A percentile compares a stretch with the other conserved stretches of the same genome.
These are phyloP conservation scores for Cladosporium sp. DNA, from an alignment of 2,329 filamentous ascomycete genomes.

Conservation along the genomic window DNA sequence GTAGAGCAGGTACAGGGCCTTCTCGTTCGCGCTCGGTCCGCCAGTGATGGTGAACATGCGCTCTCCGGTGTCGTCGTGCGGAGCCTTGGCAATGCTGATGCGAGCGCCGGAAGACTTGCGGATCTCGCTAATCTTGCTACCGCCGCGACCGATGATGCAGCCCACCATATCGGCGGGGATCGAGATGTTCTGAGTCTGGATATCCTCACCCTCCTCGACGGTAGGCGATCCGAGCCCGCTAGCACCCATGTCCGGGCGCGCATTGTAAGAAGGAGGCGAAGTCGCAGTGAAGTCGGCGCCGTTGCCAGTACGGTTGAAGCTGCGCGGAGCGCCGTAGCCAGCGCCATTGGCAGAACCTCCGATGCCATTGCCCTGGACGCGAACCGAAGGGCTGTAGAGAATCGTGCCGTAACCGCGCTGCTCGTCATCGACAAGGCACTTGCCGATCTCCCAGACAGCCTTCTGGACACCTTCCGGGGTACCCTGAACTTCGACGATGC, in stretches of 20 bases:
- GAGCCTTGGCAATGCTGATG: slow-evolving; percentile 95
- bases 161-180: slow-evolving; percentile 99
- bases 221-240: slow-evolving; percentile 76
- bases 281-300: slow-evolving; percentile 95
- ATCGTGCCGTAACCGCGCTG: slow-evolving; percentile 95
- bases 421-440: slow-evolving; percentile 96
- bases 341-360: slow-evolving; percentile 47
- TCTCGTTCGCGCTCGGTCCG: slow-evolving; percentile 87
- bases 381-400: slow-evolving; percentile 92
- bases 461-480: slow-evolving; percentile 92
- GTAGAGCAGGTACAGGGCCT: slow-evolving; percentile 90
- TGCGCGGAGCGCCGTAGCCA: slow-evolving; percentile 47
- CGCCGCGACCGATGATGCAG: slow-evolving; percentile 93
- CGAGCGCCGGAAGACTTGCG: slow-evolving; percentile 92
- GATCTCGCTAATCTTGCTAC: slow-evolving; percentile 98
- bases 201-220: slow-evolving; percentile 93
- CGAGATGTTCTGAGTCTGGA: slow-evolving; percentile 98
- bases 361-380: slow-evolving; percentile 63
- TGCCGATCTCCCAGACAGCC: slow-evolving; percentile 97
- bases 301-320: slow-evolving; percentile 90
- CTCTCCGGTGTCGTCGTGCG: slow-evolving; percentile 95
- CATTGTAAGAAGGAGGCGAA: slow-evolving; percentile 60
- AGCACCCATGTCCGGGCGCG: slow-evolving; percentile 64
- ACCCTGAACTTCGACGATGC: slow-evolving; percentile 94
- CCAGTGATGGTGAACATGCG: slow-evolving; percentile 99